Base-by-base conservation (phyloP, 257 asterid genomes). In the Handroanthus guayacan region DNA sequence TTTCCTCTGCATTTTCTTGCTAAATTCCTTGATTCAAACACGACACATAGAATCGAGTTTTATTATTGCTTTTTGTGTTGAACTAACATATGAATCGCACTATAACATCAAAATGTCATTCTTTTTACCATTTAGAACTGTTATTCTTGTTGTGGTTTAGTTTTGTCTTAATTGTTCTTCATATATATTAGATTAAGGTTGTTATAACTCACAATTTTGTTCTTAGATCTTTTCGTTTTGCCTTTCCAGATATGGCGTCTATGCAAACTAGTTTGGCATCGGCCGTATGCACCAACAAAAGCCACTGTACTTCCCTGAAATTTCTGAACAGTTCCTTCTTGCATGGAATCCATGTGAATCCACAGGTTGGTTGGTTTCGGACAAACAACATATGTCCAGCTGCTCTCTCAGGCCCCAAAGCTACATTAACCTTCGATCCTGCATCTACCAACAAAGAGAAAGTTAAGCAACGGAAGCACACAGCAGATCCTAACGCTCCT, bases 401-500 rank as follows among this genome's bases (percentile, higher is more conserved):
- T 81, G 71, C 77, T 16, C 72, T 75, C 43, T 17, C 84, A 0
- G 79, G 83, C 39, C 82, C 89, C 71, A 89, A 79, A 83, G 97
- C 97, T 73, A 88, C 97, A 57, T 65, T 91, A 76, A 95, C 98
- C 66, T 87, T 89, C 37, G 99, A 95, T 72, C 92, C 92, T 38
- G 86, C 96, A 0, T 36, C 88, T 13, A 66, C 87, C n/a, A 79
- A 83, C 57, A 60, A 77, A 50, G 91, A 86, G 48, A 90, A 83
- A 69, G 75, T 81, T 37, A 95, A 89, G 81, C 89, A 68, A 75
- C 77, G 91, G 83, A 89, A 89, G 91, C 90, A 87, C 89, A 95
- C 98, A 1, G 94, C 79, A 9, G 98, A 95, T 80, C 99, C 99
- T 12, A 88, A 39, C 78, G 92, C 95, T 69, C 99, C 99, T 37